A percentile compares a stretch with the other conserved stretches of the same genome.
Conservation (phyloP, 1,284 basidiomycete species). For the Anthracocystis panici-leucophaei region DNA sequence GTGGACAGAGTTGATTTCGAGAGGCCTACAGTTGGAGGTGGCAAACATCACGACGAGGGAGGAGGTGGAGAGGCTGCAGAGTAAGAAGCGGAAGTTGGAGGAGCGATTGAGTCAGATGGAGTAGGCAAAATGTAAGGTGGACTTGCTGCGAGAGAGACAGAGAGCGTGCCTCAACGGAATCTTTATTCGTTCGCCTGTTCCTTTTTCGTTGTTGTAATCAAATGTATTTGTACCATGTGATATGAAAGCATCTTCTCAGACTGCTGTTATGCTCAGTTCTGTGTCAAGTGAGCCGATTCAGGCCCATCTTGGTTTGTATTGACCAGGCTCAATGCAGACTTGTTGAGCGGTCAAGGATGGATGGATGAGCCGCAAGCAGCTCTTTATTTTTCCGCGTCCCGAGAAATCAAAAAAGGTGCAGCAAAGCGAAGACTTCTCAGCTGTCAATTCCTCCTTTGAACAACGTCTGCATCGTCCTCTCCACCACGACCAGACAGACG, state of each 20-base stretch:
- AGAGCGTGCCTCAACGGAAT: neutral
- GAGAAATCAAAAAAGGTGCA: conserved; percentile 13
- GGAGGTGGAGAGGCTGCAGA: conserved; percentile 73
- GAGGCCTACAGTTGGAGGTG: conserved; percentile 88
- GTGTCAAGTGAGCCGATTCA: no score
- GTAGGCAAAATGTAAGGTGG: neutral
- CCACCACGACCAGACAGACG: neutral
- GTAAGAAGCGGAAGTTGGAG: conserved; percentile 34
- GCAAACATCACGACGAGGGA: conserved; percentile 86
- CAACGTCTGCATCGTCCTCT: neutral
- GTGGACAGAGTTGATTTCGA: conserved; percentile 90
- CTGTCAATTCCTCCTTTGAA: neutral
- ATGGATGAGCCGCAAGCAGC: neutral
- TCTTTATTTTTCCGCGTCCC: conserved; percentile 23
- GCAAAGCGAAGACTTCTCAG: conserved; percentile 2
- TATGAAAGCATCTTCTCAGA: no score
- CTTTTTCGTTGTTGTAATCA: no score
- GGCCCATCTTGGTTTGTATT: no score
- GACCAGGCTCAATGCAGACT: conserved; percentile 1
- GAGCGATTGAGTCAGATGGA: conserved; percentile 23
- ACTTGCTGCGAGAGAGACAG: neutral
- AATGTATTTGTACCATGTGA: no score
- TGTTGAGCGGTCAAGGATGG: neutral
- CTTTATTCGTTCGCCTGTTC: no score
- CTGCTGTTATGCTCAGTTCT: no score